A percentile compares a stretch with the other conserved stretches of the same genome.
Evolutionary conservation across 2,329 filamentous ascomycete genomes (phyloP).

Genomic region (Beauveria australis): DNA sequence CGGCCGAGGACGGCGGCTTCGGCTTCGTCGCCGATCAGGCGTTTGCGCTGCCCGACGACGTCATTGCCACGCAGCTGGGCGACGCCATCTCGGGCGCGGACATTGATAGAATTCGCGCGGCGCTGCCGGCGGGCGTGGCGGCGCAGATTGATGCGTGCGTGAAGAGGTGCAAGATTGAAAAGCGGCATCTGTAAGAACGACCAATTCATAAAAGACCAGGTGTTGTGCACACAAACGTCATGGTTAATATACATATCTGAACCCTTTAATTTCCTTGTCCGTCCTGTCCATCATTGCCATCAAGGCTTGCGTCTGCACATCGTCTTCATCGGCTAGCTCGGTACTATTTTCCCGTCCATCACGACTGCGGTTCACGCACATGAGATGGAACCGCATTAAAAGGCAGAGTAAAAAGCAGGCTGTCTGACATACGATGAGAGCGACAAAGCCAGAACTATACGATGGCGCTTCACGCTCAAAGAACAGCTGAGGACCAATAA

Average conservation of each 20-base stretch:
- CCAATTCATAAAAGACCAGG: too few relatives aligned
- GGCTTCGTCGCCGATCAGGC: conserved; percentile 42
- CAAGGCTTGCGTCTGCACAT: neutral
- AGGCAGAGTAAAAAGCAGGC: conserved; percentile 34
- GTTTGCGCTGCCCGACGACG: conserved; percentile 36
- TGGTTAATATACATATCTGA: conserved; percentile 38
- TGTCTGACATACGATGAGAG: conserved; percentile 52
- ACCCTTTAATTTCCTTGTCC: conserved; percentile 45
- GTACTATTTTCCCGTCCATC: conserved; percentile 21
- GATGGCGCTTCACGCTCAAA: conserved; percentile 46
- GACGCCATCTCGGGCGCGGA: conserved; percentile 37
- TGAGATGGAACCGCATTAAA: conserved; percentile 42
- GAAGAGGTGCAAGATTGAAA: conserved; percentile 4
- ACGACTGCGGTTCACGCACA: conserved; percentile 43
- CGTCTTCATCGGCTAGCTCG: neutral
- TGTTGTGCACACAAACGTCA: too few relatives aligned
- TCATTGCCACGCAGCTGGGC: conserved; percentile 39
- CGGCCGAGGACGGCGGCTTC: conserved; percentile 43
- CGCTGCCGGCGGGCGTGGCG: conserved; percentile 8
- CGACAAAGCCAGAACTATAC: conserved; percentile 54
- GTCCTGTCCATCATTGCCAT: conserved; percentile 35
- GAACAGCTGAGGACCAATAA: conserved; percentile 53
- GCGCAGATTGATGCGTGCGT: conserved; percentile 2
- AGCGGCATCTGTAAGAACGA: neutral
- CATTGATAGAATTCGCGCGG: conserved; percentile 33